A percentile compares a stretch with the other conserved stretches of the same genome.
Evolutionary conservation across 2,329 filamentous ascomycete genomes (phyloP).

Genomic region (Trichophyton simii): DNA sequence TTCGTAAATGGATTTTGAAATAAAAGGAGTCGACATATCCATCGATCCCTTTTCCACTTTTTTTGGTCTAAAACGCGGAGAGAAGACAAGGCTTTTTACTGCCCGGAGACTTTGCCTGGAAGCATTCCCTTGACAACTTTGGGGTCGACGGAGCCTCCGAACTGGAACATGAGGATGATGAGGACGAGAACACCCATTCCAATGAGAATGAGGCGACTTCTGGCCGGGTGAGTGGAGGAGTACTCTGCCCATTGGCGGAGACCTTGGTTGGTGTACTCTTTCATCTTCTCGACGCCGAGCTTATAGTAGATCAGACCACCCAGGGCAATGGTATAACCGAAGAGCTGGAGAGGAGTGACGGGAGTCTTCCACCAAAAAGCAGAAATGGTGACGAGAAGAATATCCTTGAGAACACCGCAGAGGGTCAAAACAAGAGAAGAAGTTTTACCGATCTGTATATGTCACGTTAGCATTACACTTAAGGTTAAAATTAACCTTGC

Average conservation of each 20-base stretch:
- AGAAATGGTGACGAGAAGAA: conserved; percentile 63
- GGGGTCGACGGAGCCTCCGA: conserved; percentile 10
- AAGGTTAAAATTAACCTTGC: background rate
- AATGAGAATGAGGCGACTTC: conserved; percentile 61
- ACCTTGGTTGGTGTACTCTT: conserved; percentile 61
- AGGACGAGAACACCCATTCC: conserved; percentile 5
- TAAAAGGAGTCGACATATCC: background rate
- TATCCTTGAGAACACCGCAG: conserved; percentile 77
- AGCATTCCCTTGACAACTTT: conserved; percentile 11
- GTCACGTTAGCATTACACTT: conserved; percentile 9
- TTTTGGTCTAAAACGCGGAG: background rate
- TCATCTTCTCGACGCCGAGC: conserved; percentile 64
- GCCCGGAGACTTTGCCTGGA: background rate
- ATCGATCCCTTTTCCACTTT: background rate
- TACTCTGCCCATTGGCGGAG: conserved; percentile 77
- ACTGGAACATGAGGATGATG: conserved; percentile 10
- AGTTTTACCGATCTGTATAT: conserved; percentile 67
- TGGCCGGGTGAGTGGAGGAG: conserved; percentile 59
- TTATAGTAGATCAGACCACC: conserved; percentile 55
- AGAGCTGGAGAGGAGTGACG: conserved; percentile 56
- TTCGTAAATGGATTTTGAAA: background rate
- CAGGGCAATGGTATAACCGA: conserved; percentile 65
- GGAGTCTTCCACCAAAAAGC: conserved; percentile 67
- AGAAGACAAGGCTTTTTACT: background rate
- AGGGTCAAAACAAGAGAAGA: conserved; percentile 76